Evolutionary conservation across 192 early-diverging fungal genomes (phyloP).

Genomic region (Phycomyces nitens): DNA sequence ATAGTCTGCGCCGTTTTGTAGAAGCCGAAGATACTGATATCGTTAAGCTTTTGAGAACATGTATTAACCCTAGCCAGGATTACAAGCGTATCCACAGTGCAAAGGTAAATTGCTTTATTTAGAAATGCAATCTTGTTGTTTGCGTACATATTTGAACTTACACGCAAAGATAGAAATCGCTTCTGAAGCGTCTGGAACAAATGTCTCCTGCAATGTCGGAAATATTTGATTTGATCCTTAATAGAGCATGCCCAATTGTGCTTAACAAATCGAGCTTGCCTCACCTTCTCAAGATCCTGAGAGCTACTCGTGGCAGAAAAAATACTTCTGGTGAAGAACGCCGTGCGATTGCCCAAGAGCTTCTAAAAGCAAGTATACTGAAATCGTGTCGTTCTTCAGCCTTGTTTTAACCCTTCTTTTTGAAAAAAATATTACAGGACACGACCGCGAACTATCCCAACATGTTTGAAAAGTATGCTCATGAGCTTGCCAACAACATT

Average conservation of each 20-base stretch:
- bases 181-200: slow-evolving; percentile 61
- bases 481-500: slow-evolving; percentile 1
- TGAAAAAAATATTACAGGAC: slow-evolving; percentile 20
- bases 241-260: slow-evolving; percentile 69
- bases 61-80: slow-evolving; percentile 6
- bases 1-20: background rate
- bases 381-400: background rate
- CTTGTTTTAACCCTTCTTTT: background rate
- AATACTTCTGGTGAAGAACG: slow-evolving; percentile 21
- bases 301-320: slow-evolving; percentile 20
- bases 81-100: slow-evolving; percentile 15
- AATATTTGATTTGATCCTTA: slow-evolving; percentile 69
- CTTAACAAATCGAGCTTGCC: slow-evolving; percentile 68
- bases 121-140: background rate
- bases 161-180: slow-evolving; percentile 53
- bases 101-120: slow-evolving; percentile 6
- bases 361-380: slow-evolving; percentile 45
- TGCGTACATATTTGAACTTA: background rate
- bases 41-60: slow-evolving; percentile 5
- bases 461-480: slow-evolving; percentile 1
- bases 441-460: slow-evolving; percentile 6
- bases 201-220: slow-evolving; percentile 61
- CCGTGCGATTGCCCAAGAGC: slow-evolving; percentile 38
- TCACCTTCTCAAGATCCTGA: slow-evolving; percentile 52
- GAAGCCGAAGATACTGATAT: background rate